These are phyloP conservation scores for Kwoniella shandongensis DNA, from an alignment of 768 basidiomycete species.

Conservation along the genomic window DNA sequence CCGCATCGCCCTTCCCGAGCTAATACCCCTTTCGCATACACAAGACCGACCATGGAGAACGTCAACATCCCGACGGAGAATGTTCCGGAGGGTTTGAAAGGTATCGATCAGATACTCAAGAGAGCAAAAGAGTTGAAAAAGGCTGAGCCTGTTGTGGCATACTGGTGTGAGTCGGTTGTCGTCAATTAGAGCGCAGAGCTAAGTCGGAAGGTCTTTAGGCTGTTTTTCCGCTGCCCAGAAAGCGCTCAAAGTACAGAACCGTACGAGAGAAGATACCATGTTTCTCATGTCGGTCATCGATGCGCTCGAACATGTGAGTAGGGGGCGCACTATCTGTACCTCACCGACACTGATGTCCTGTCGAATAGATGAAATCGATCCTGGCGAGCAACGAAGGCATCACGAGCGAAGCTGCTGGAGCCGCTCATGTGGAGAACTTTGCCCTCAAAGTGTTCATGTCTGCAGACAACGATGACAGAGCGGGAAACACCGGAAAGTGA, in stretches of 20 bases:
- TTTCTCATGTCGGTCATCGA: conserved; percentile 74
- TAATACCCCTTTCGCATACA: no score
- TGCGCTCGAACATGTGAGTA: conserved; percentile 65
- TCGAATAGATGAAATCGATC: conserved; percentile 65
- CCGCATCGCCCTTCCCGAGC: no score
- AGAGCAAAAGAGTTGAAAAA: conserved; percentile 81
- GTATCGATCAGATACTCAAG: conserved; percentile 76
- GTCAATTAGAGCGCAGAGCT: no score
- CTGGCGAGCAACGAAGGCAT: conserved; percentile 76
- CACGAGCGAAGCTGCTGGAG: conserved; percentile 74
- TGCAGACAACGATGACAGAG: conserved; percentile 89
- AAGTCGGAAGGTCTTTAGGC: no score
- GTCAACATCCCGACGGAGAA: conserved; percentile 45
- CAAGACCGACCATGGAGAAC: conserved; percentile 31
- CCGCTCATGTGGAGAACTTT: conserved; percentile 93
- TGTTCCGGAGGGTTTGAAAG: conserved; percentile 54
- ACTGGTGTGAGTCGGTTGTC: conserved; percentile 80
- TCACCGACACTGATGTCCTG: not conserved
- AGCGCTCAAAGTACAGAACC: conserved; percentile 63
- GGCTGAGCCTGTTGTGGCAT: conserved; percentile 82
- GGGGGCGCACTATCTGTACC: not conserved
- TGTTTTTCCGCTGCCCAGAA: conserved; percentile 88
- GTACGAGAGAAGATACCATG: conserved; percentile 69
- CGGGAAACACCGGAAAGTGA: conserved; percentile 72
- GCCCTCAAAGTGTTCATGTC: conserved; percentile 80